Evolutionary conservation across 192 early-diverging fungal genomes (phyloP).

Genomic region (Rhizophagus sp.): DNA sequence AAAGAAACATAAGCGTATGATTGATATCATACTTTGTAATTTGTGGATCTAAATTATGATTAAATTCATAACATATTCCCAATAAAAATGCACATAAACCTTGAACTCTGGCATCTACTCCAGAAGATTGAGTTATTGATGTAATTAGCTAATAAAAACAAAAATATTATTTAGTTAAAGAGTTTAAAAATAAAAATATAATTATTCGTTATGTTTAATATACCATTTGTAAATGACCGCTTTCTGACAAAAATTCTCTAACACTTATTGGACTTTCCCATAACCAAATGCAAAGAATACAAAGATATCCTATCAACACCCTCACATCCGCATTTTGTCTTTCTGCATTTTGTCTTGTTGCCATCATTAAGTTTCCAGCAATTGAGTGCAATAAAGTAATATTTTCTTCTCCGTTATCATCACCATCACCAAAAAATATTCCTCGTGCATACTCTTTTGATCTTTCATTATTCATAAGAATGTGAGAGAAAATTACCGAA

Average conservation of each 20-base stretch:
- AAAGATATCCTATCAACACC: slow-evolving; percentile 75
- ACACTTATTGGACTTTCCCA: slow-evolving; percentile 79
- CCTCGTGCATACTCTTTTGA: slow-evolving; percentile 79
- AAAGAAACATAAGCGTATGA: background rate
- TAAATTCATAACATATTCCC: slow-evolving; percentile 86
- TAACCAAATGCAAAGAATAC: slow-evolving; percentile 84
- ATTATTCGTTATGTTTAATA: background rate
- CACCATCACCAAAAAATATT: slow-evolving; percentile 73
- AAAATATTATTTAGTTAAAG: background rate
- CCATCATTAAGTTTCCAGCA: slow-evolving; percentile 69
- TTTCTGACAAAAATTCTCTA: slow-evolving; percentile 83
- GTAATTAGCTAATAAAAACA: slow-evolving; percentile 73
- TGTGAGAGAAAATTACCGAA: slow-evolving; percentile 76
- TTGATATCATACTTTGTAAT: slow-evolving; percentile 55
- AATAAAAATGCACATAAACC: slow-evolving; percentile 87
- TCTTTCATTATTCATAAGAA: slow-evolving; percentile 69
- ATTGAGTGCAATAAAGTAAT: slow-evolving; percentile 89
- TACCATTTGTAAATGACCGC: slow-evolving; percentile 89
- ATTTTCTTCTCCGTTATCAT: slow-evolving; percentile 62
- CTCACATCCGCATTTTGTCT: slow-evolving; percentile 67
- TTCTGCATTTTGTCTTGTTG: slow-evolving; percentile 63
- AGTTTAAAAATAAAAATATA: background rate
- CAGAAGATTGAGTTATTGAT: slow-evolving; percentile 84
- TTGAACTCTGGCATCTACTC: slow-evolving; percentile 84
- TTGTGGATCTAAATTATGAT: slow-evolving; percentile 75